Evolutionary conservation across 2,329 filamentous ascomycete species (phyloP).

Genomic region (Macroventuria anomochaeta): DNA sequence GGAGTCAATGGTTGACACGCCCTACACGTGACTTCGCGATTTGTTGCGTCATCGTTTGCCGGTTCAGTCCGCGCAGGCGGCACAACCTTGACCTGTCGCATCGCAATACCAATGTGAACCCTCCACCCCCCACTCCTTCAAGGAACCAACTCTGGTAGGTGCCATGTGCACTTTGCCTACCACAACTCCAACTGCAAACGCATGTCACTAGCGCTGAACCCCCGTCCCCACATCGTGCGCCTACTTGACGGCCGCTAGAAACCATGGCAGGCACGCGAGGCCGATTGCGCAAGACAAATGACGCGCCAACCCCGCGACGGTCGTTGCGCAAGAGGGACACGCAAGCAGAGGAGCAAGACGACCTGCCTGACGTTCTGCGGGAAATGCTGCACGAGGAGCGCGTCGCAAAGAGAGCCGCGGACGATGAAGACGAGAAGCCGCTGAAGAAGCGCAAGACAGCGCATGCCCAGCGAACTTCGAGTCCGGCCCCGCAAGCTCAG

Average conservation of each 20-base stretch:
- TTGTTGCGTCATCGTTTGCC: slow-evolving; percentile 15
- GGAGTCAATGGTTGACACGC: not conserved
- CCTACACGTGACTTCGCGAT: slow-evolving; percentile 14
- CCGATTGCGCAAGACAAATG: slow-evolving; percentile 28
- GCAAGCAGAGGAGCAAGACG: slow-evolving; percentile 31
- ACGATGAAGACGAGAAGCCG: slow-evolving; percentile 44
- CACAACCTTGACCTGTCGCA: slow-evolving; percentile 3
- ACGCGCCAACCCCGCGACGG: slow-evolving; percentile 26
- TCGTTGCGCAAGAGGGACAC: slow-evolving; percentile 33
- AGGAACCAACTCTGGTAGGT: not conserved
- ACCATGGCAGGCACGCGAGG: slow-evolving; percentile 41
- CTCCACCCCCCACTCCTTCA: not conserved
- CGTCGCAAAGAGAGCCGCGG: slow-evolving; percentile 34
- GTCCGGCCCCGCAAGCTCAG: slow-evolving; percentile 4
- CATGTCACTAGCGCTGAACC: not conserved
- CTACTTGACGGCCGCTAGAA: not conserved
- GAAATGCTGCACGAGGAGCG: slow-evolving; percentile 55
- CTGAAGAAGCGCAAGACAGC: slow-evolving; percentile 48
- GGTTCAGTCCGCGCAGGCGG: slow-evolving; percentile 2
- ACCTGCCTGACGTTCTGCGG: slow-evolving; percentile 52
- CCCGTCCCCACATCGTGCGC: not conserved
- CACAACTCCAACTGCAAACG: not conserved
- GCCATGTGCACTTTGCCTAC: not conserved
- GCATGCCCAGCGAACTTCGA: slow-evolving; percentile 10
- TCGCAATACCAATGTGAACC: not conserved